phyloP scores from a whole-genome alignment of 331 rosid genomes.

The Rosa hybrid region DNA sequence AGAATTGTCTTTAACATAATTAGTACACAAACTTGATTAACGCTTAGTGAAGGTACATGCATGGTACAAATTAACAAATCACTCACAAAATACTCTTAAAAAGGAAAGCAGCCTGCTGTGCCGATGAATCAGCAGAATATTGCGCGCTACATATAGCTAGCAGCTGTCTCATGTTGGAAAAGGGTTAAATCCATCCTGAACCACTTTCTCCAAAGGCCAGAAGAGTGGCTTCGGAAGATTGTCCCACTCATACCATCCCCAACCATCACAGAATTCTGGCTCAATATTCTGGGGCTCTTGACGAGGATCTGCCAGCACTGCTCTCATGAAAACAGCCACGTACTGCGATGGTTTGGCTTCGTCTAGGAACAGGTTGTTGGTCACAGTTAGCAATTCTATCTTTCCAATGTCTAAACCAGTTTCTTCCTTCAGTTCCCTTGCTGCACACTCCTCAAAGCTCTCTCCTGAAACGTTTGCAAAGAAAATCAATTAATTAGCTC shows the following conservation, averaged over 20 bases:
- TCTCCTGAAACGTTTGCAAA: constrained; percentile 44
- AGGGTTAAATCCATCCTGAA: constrained; percentile 50
- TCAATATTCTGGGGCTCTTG: constrained; percentile 55
- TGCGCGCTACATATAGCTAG: neutral
- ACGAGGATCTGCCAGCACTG: constrained; percentile 24
- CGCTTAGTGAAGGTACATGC: neutral
- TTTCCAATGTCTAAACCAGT: constrained; percentile 52
- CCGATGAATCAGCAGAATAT: neutral
- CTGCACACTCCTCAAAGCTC: constrained; percentile 73
- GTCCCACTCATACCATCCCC: constrained; percentile 76
- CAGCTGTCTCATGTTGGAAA: constrained; percentile 24
- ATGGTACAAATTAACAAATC: neutral
- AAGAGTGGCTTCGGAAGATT: constrained; percentile 63
- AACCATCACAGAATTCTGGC: constrained; percentile 73
- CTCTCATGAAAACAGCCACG: constrained; percentile 56
- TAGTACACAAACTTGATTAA: neutral
- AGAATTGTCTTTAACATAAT: too few relatives aligned
- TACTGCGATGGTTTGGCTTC: constrained; percentile 57
- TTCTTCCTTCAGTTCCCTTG: constrained; percentile 76
- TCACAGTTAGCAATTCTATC: constrained; percentile 54
- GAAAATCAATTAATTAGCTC: neutral
- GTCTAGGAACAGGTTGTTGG: constrained; percentile 52
- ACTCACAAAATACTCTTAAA: neutral
- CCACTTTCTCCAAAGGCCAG: constrained; percentile 54
- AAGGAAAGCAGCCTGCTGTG: neutral